Conservation (phyloP, 768 basidiomycete genomes). For the Lenzites betulinus region DNA sequence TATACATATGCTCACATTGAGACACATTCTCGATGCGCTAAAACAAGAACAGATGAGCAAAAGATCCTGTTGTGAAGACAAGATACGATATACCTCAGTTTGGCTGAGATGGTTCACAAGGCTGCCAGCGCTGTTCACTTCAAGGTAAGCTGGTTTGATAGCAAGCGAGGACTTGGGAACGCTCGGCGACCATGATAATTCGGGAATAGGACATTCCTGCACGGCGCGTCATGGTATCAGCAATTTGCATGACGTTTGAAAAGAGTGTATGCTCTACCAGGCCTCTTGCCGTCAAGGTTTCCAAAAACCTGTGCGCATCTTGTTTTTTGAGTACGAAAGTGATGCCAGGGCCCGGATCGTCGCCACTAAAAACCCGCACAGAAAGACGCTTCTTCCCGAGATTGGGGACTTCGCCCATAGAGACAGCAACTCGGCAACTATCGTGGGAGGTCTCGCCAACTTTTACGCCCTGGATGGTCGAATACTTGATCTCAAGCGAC, state of each 20-base stretch:
- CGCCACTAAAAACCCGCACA: not conserved
- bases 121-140: slow-evolving; percentile 25
- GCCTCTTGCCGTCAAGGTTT: slow-evolving; percentile 45
- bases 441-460: not conserved
- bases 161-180: slow-evolving; percentile 26
- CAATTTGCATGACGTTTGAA: too few species aligned
- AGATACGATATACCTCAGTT: slow-evolving; percentile 18
- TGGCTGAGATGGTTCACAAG: slow-evolving; percentile 18
- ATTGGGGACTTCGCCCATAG: slow-evolving; percentile 4
- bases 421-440: not conserved
- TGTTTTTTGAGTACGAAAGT: slow-evolving; percentile 40
- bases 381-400: slow-evolving; percentile 22
- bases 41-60: not conserved
- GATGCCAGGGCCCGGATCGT: slow-evolving; percentile 17
- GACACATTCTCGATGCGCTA: slow-evolving; percentile 28
- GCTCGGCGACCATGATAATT: not conserved
- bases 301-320: slow-evolving; percentile 41
- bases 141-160: slow-evolving; percentile 20
- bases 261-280: slow-evolving; percentile 38
- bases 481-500: slow-evolving; percentile 50
- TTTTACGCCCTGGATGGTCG: slow-evolving; percentile 30
- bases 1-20: slow-evolving; percentile 23
- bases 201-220: slow-evolving; percentile 7
- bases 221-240: not conserved
- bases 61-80: not conserved